Conservation (phyloP, 1,284 basidiomycete genomes). For the Peniophora sp. region DNA sequence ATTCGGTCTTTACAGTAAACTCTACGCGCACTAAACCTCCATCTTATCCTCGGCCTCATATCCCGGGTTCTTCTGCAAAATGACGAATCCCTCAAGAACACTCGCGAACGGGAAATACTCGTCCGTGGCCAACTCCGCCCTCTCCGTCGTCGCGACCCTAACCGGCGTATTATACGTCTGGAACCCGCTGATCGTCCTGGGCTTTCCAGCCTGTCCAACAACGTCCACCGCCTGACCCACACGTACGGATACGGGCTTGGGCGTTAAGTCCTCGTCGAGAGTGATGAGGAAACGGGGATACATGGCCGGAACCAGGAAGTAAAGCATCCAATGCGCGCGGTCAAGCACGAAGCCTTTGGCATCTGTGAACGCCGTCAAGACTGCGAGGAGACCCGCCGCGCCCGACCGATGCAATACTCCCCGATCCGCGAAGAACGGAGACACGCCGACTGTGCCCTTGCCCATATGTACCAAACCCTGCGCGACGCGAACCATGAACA, state of each 20-base stretch:
- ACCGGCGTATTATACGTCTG: slow-evolving; percentile 97
- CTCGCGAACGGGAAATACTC: slow-evolving; percentile 90
- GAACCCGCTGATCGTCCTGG: slow-evolving; percentile 89
- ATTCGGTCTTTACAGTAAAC: neutral
- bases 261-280: slow-evolving; percentile 85
- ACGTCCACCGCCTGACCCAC: slow-evolving; percentile 93
- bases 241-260: slow-evolving; percentile 84
- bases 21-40: slow-evolving; percentile 46
- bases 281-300: slow-evolving; percentile 98
- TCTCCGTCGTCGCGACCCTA: slow-evolving; percentile 86
- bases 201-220: slow-evolving; percentile 88
- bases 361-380: slow-evolving; percentile 89
- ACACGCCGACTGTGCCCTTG: slow-evolving; percentile 97
- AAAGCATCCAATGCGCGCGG: slow-evolving; percentile 98
- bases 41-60: slow-evolving; percentile 79
- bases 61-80: slow-evolving; percentile 82
- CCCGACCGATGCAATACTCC: slow-evolving; percentile 86
- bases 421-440: slow-evolving; percentile 95
- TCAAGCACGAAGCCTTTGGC: slow-evolving; percentile 89
- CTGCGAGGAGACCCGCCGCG: slow-evolving; percentile 86
- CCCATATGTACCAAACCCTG: slow-evolving; percentile 99
- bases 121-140: slow-evolving; percentile 94
- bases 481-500: slow-evolving; percentile 95
- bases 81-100: slow-evolving; percentile 86
- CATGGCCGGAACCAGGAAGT: slow-evolving; percentile 93